These are phyloP conservation scores for Nothophoma quercina DNA, from an alignment of 2,329 filamentous ascomycete genomes.

Conservation along the genomic window DNA sequence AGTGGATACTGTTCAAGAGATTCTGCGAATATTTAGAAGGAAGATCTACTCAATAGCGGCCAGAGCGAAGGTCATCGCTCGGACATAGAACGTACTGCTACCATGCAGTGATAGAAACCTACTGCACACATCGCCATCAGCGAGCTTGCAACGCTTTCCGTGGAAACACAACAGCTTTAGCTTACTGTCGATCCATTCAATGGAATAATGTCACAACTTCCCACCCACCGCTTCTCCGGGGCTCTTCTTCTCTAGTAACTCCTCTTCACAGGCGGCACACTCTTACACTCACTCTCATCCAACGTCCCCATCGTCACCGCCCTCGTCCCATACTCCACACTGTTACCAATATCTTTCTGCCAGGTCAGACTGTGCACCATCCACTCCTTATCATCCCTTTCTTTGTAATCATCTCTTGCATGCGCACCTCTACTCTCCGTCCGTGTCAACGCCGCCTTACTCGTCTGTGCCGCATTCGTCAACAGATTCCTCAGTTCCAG, in stretches of 20 bases:
- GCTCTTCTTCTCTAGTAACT: constrained; percentile 41
- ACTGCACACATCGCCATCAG: too few relatives aligned
- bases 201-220: too few relatives aligned
- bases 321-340: constrained; percentile 53
- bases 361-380: constrained; percentile 59
- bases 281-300: constrained; percentile 54
- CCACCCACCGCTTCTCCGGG: too few relatives aligned
- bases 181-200: too few relatives aligned
- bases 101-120: background rate
- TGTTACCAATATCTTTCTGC: constrained; percentile 51
- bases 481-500: constrained; percentile 57
- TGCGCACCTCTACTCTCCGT: constrained; percentile 58
- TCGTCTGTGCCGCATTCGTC: constrained; percentile 57
- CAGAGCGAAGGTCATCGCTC: too few relatives aligned
- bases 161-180: too few relatives aligned
- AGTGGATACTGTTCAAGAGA: background rate
- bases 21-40: background rate
- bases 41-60: background rate
- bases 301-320: constrained; percentile 54
- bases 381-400: constrained; percentile 54
- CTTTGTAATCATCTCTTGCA: constrained; percentile 57
- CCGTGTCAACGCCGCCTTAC: constrained; percentile 52
- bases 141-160: too few relatives aligned
- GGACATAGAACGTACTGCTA: background rate
- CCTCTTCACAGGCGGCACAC: constrained; percentile 48